These are phyloP conservation scores for Fusarium sp. DNA, from an alignment of 2,329 filamentous ascomycete genomes.

Conservation along the genomic window DNA sequence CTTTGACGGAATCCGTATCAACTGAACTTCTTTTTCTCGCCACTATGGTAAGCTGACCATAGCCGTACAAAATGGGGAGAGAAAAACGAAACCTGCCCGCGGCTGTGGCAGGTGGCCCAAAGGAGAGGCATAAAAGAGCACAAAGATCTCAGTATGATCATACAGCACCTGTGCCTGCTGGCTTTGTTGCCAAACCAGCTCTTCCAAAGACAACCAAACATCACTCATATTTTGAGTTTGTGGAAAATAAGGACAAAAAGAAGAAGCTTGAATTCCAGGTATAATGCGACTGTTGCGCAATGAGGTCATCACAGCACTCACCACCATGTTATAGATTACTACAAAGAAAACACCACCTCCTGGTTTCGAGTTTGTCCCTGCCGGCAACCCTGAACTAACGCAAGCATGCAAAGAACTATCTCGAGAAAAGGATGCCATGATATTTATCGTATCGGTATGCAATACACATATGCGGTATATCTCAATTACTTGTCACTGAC, in stretches of 20 bases:
- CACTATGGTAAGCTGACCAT: slow-evolving; percentile 49
- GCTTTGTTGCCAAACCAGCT: slow-evolving; percentile 55
- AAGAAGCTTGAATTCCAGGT: slow-evolving; percentile 74
- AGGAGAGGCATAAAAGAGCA: slow-evolving; percentile 53
- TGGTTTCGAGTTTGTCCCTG: slow-evolving; percentile 72
- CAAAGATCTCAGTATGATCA: slow-evolving; percentile 51
- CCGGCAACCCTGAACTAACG: slow-evolving; percentile 72
- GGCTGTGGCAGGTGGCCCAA: slow-evolving; percentile 50
- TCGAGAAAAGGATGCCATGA: slow-evolving; percentile 70
- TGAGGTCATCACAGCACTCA: slow-evolving; percentile 46
- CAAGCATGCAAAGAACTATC: slow-evolving; percentile 74
- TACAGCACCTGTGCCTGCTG: slow-evolving; percentile 51
- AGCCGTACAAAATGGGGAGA: slow-evolving; percentile 52
- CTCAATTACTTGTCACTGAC: slow-evolving; percentile 16
- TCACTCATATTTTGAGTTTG: slow-evolving; percentile 72
- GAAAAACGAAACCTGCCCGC: slow-evolving; percentile 52
- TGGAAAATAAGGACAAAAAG: slow-evolving; percentile 73
- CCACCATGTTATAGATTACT: slow-evolving; percentile 60
- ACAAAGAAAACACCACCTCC: slow-evolving; percentile 65
- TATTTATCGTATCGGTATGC: slow-evolving; percentile 75
- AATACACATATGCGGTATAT: background rate
- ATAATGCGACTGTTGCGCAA: slow-evolving; percentile 46
- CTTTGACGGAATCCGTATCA: slow-evolving; percentile 26
- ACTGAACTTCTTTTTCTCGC: slow-evolving; percentile 29
- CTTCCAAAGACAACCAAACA: slow-evolving; percentile 64